Base-by-base conservation (phyloP, 106 monocot genomes). In the Gastrodia elata region DNA sequence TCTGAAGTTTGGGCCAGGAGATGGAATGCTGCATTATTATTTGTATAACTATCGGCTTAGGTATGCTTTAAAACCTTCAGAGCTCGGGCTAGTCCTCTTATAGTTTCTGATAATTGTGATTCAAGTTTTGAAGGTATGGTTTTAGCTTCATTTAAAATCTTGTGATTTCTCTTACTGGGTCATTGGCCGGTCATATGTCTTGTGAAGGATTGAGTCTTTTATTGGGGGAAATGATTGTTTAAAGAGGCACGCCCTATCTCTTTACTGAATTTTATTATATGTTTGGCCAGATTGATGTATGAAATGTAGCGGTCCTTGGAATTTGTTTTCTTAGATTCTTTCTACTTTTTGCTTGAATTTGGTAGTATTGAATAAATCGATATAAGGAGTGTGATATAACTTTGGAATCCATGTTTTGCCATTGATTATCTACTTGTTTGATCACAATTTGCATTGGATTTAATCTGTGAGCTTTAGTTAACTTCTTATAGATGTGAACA, bases 11-110 rank as follows among this genome's bases (percentile, higher is more conserved):
- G 89, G 89, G 20, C 83, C 83, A 4, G 91, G 91, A 3, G 86
- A 88, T 69, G 92, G 92, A n/a, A 87, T 89, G 75, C 86, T 93
- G 9, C 92, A 93, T 71, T 93, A 93, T 68, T 93, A 93, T 42
- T 68, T 93, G 4, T 89, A 93, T 57, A 87, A 85, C 36, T 87
- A 83, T 52, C 91, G 84, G 55, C 72, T 87, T 35, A 65, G 74
- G 65, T 72, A 78, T 74, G 76, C 76, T 3, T 27, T 89, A 52
- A 78, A 80, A 34, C 80, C 89, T 0, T 83, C 83, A 3, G 83
- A 89, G 35, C 89, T 89, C 48, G 89, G 89, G 16, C 83, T 89
- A 35, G 89, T 89, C 7, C 89, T 89, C 27, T 69, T 69, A 35
- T 69, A 69, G 38, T 26, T 11, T 69, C 37, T 37, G 67, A n/a